Evolutionary conservation across 169 alveolate species (phyloP).

Genomic region (Hammondia hammondi): DNA sequence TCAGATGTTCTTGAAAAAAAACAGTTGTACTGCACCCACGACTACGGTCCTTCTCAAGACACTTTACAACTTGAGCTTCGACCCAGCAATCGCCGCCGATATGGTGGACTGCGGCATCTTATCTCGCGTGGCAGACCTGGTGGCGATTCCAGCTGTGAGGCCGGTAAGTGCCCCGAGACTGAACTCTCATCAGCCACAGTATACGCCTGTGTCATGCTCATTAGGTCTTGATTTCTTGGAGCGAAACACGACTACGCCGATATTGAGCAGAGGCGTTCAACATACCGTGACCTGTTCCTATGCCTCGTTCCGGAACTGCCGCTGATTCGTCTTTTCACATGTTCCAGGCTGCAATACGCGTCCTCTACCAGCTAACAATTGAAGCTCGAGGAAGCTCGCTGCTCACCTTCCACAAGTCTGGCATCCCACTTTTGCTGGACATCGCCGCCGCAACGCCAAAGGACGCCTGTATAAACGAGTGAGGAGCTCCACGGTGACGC

Average conservation of each 20-base stretch:
- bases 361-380: constrained; percentile 7
- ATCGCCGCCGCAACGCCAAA: constrained; percentile 5
- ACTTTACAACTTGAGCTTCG: constrained; percentile 26
- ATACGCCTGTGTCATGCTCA: neutral
- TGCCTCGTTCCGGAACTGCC: too few species aligned
- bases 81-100: neutral
- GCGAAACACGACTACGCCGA: too few species aligned
- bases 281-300: too few species aligned
- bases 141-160: neutral
- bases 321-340: neutral
- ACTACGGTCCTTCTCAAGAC: neutral
- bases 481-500: neutral
- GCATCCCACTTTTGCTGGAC: neutral
- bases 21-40: neutral
- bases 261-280: too few species aligned
- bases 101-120: constrained; percentile 27
- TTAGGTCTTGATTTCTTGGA: too few species aligned
- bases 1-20: neutral
- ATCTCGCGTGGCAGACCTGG: neutral
- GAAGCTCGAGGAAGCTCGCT: constrained; percentile 20
- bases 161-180: neutral
- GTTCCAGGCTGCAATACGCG: neutral
- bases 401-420: neutral
- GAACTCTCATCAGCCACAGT: neutral
- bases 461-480: neutral